Evolutionary conservation across 1,139 yeast genomes (phyloP).

Genomic region (Yamadazyma dushanensis): DNA sequence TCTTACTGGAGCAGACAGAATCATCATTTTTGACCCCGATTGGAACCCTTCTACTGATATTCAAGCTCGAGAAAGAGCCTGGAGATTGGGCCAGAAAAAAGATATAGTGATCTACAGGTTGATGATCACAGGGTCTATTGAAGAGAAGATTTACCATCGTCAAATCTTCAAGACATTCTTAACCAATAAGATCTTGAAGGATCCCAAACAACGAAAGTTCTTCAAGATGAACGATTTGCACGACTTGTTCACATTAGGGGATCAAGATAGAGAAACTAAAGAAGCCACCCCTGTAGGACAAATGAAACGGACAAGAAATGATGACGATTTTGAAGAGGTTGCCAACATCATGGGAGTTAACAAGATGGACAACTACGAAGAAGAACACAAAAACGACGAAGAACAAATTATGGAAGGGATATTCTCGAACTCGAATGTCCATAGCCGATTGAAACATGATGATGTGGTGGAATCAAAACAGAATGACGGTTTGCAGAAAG

Average conservation of each 20-base stretch:
- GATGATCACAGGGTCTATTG: conserved; percentile 95
- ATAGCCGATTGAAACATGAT: conserved; percentile 78
- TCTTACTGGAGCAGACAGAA: conserved; percentile 92
- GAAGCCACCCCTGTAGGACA: conserved; percentile 51
- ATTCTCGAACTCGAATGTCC: conserved; percentile 71
- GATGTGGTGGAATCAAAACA: conserved; percentile 60
- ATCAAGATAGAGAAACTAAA: conserved; percentile 55
- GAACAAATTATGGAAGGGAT: conserved; percentile 71
- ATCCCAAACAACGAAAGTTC: conserved; percentile 91
- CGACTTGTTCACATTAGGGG: conserved; percentile 84
- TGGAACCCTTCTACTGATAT: conserved; percentile 99
- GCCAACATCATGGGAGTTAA: conserved; percentile 56
- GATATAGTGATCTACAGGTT: conserved; percentile 91
- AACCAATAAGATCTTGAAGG: conserved; percentile 90
- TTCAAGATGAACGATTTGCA: conserved; percentile 91
- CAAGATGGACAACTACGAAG: conserved; percentile 48
- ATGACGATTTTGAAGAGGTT: conserved; percentile 58
- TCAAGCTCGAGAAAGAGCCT: conserved; percentile 95
- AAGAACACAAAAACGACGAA: conserved; percentile 36
- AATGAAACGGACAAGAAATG: conserved; percentile 28
- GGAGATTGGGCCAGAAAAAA: conserved; percentile 93
- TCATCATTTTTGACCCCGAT: conserved; percentile 93
- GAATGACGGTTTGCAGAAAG: conserved; percentile 61
- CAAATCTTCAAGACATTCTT: conserved; percentile 94
- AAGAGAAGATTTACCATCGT: conserved; percentile 93